A percentile compares a stretch with the other conserved stretches of the same genome.
Conservation (phyloP, 495 filamentous ascomycete genomes). For the Cairneyella variabilis region DNA sequence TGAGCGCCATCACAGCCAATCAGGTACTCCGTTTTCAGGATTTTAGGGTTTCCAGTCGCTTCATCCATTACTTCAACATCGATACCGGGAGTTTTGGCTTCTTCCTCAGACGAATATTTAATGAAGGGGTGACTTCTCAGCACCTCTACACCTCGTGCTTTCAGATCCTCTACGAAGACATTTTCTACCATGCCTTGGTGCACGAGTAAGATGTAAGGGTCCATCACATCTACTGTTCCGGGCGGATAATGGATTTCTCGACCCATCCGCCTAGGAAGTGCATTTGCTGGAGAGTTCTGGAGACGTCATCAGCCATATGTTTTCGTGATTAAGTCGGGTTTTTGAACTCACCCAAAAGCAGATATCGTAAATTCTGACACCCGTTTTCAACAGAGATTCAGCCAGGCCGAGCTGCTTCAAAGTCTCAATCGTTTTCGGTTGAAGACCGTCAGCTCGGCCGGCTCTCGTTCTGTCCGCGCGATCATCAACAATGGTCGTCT, state of each 20-base stretch:
- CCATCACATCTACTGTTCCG: slow-evolving; percentile 62
- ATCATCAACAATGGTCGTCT: slow-evolving; percentile 37
- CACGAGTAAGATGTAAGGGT: slow-evolving; percentile 67
- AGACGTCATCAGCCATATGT: slow-evolving; percentile 18
- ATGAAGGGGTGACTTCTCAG: slow-evolving; percentile 53
- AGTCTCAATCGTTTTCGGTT: slow-evolving; percentile 66
- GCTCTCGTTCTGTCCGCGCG: slow-evolving; percentile 47
- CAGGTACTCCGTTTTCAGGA: slow-evolving; percentile 51
- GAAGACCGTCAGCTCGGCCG: slow-evolving; percentile 49
- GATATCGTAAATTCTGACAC: slow-evolving; percentile 66
- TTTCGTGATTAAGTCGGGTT: neutral
- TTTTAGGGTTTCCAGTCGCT: too few species aligned
- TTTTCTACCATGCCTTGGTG: slow-evolving; percentile 75
- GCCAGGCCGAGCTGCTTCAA: slow-evolving; percentile 65
- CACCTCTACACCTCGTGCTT: slow-evolving; percentile 51
- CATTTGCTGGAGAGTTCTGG: slow-evolving; percentile 38
- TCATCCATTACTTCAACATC: slow-evolving; percentile 7
- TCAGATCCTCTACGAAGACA: slow-evolving; percentile 60
- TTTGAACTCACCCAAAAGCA: slow-evolving; percentile 59
- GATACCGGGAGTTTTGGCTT: slow-evolving; percentile 29
- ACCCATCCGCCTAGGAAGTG: slow-evolving; percentile 46
- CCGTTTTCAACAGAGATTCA: slow-evolving; percentile 55
- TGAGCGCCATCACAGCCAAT: slow-evolving; percentile 77
- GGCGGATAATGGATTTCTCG: slow-evolving; percentile 52
- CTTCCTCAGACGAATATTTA: slow-evolving; percentile 41